Evolutionary conservation across 1,284 basidiomycete genomes (phyloP), one percentile per base, ranked within the genome.

Genomic region (Ganoderma lingzhi): DNA sequence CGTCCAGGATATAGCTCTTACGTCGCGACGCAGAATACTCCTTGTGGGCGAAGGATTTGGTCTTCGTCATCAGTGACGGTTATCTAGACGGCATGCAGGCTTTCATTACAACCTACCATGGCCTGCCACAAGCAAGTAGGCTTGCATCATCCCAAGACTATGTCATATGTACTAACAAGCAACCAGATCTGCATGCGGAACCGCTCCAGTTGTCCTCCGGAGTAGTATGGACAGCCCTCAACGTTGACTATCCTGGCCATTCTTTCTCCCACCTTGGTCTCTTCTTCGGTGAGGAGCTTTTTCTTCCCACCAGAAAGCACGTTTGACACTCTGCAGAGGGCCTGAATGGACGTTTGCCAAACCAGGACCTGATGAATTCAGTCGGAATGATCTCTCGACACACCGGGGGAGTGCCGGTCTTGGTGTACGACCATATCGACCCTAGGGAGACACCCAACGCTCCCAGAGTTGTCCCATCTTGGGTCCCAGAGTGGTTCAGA

Each of bases 201-300:
- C 82, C 85, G 6, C 82, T 98, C 44, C 79, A 82, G 28, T 76
- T 93, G 42, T 81, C 87, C 1, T 94, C 94, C 2, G 93, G 93
- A 1, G 92, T 96, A 4, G 93, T 98, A 58, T 99, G 98, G 98
- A 97, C 95, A 2, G 96, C 95, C 6, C 82, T 99, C 45, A 94
- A 94, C 74, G 89, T 99, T 68, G 98, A 99, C 80, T 99, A 98
- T 78, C 96, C 97, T 1, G 93, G 95, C 1, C 97, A 99, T 80
- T 98, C 96, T 0, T 98, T 99, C 81, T 96, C 93, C 14, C 94
- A 97, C 76, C 84, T 99, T 2, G 96, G 96, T 3, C 82, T 99
- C 14, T 97, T 95, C 81, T 95, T 94, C 80, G 96, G 96, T 95
- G 35, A 65, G 90, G 12, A 32, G 5, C 32, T 64, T 19, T 48